These are phyloP conservation scores for Coniochaeta hoffmannii DNA, from an alignment of 2,329 filamentous ascomycete genomes.

Conservation along the genomic window DNA sequence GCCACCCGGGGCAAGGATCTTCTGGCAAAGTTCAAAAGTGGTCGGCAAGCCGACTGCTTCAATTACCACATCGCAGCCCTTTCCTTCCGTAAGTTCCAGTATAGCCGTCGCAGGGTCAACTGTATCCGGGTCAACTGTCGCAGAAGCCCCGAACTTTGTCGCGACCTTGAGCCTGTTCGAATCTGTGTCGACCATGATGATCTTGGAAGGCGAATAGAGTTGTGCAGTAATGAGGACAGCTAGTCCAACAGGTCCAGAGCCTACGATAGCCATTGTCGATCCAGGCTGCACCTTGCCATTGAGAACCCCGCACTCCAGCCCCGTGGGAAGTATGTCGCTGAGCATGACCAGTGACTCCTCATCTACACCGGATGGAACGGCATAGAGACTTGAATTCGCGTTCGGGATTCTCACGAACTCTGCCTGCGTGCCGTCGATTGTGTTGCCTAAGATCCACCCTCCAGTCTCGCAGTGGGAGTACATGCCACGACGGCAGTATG, in stretches of 20 bases:
- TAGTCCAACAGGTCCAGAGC: slow-evolving; percentile 49
- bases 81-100: slow-evolving; percentile 36
- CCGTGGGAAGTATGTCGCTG: slow-evolving; percentile 50
- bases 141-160: slow-evolving; percentile 38
- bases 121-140: slow-evolving; percentile 30
- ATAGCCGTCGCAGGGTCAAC: slow-evolving; percentile 29
- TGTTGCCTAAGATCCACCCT: slow-evolving; percentile 48
- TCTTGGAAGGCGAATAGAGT: slow-evolving; percentile 42
- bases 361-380: slow-evolving; percentile 32
- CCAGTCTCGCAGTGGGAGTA: slow-evolving; percentile 44
- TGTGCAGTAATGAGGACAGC: slow-evolving; percentile 45
- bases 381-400: slow-evolving; percentile 39
- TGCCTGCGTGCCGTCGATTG: slow-evolving; percentile 46
- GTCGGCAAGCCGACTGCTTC: slow-evolving; percentile 48
- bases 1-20: slow-evolving; percentile 44
- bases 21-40: slow-evolving; percentile 46
- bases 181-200: slow-evolving; percentile 46
- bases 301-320: slow-evolving; percentile 45
- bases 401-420: slow-evolving; percentile 46
- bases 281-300: slow-evolving; percentile 45
- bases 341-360: slow-evolving; percentile 38
- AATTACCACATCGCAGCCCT: slow-evolving; percentile 49
- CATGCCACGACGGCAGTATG: slow-evolving; percentile 42
- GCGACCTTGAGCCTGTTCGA: slow-evolving; percentile 37
- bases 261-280: slow-evolving; percentile 44